Evolutionary conservation across 441 rosid species (phyloP).

Genomic region (Melastoma candidum): DNA sequence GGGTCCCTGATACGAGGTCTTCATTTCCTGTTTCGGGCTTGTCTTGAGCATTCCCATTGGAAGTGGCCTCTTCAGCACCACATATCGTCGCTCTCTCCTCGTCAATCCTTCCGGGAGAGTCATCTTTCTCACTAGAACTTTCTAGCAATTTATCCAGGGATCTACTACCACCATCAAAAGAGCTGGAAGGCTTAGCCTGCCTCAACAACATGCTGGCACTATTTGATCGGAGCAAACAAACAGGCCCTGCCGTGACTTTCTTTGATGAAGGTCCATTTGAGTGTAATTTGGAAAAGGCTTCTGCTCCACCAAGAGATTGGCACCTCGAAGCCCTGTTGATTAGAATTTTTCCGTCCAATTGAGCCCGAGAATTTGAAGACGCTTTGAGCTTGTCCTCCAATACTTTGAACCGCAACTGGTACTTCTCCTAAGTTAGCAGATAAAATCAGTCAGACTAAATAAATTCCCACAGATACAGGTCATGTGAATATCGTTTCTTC

Average conservation of each 20-base stretch:
- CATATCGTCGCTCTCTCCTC: conserved; percentile 8
- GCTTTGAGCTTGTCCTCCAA: conserved; percentile 37
- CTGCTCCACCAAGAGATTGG: conserved; percentile 36
- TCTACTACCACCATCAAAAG: conserved; percentile 33
- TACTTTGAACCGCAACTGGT: conserved; percentile 35
- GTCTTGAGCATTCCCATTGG: conserved; percentile 16
- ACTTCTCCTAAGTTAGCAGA: conserved; percentile 29
- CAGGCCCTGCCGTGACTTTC: conserved; percentile 18
- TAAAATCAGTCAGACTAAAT: too few relatives aligned
- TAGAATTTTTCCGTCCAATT: conserved; percentile 21
- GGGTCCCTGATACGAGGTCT: conserved; percentile 31
- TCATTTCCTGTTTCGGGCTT: conserved; percentile 21
- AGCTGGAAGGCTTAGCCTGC: conserved; percentile 26
- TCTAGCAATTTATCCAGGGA: conserved; percentile 22
- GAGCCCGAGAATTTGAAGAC: conserved; percentile 18
- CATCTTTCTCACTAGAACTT: conserved; percentile 16
- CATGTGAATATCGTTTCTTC: background rate
- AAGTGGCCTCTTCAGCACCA: conserved; percentile 7
- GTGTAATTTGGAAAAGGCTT: conserved; percentile 19
- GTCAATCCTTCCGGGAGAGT: background rate
- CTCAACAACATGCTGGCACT: conserved; percentile 25
- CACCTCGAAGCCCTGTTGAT: conserved; percentile 25
- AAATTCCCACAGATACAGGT: background rate
- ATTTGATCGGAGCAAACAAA: conserved; percentile 24
- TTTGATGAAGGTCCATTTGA: conserved; percentile 27